phyloP scores from a whole-genome alignment of 2,329 filamentous ascomycete genomes.

The Arachnomyces sp. region DNA sequence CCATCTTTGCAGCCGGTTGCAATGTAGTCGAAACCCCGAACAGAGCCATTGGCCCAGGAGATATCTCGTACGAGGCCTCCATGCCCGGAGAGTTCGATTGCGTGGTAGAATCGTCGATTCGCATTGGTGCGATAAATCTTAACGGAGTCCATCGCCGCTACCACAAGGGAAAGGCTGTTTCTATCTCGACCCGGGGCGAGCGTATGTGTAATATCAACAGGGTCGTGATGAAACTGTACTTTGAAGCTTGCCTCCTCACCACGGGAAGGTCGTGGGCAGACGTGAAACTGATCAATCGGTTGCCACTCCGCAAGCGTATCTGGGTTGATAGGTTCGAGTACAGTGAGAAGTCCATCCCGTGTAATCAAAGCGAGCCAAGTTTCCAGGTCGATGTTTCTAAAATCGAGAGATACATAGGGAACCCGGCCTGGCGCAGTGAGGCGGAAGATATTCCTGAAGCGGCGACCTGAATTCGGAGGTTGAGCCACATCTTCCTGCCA shows the following conservation, averaged over 20 bases:
- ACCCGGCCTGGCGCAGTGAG: constrained; percentile 59
- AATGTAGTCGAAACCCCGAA: constrained; percentile 80
- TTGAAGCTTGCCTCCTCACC: constrained; percentile 84
- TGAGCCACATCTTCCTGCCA: constrained; percentile 89
- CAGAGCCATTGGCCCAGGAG: constrained; percentile 86
- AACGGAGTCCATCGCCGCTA: constrained; percentile 77
- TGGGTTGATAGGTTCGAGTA: constrained; percentile 79
- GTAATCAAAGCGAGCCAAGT: constrained; percentile 81
- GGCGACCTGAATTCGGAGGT: constrained; percentile 62
- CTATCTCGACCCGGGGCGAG: constrained; percentile 72
- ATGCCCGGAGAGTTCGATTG: constrained; percentile 67
- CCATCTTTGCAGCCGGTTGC: constrained; percentile 93
- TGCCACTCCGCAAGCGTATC: constrained; percentile 73
- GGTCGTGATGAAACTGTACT: constrained; percentile 82
- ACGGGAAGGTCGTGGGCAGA: constrained; percentile 61
- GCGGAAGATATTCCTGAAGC: constrained; percentile 66
- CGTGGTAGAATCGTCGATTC: constrained; percentile 75
- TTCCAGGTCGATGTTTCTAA: constrained; percentile 75
- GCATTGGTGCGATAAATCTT: constrained; percentile 72
- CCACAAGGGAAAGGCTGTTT: constrained; percentile 72
- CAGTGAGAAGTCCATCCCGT: constrained; percentile 67
- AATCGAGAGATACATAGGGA: constrained; percentile 69
- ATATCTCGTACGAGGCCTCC: constrained; percentile 75
- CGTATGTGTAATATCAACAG: constrained; percentile 62
- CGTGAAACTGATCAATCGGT: constrained; percentile 66